Base-by-base conservation (phyloP, 257 asterid species). In the Perilla frutescens region DNA sequence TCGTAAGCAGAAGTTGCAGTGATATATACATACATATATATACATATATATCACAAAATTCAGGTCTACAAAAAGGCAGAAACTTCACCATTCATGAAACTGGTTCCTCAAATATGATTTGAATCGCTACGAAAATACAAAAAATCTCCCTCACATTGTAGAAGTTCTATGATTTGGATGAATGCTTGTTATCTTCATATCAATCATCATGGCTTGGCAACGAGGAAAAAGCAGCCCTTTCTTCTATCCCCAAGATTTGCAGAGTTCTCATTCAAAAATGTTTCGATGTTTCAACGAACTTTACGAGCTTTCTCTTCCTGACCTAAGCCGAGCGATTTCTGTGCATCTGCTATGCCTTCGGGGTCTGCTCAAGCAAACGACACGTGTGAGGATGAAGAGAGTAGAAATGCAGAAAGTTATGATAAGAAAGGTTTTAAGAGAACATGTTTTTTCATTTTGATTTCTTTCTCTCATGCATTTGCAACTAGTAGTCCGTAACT, bases 321-420 rank as follows among this genome's bases (percentile, higher is more conserved):
- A 43, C 99, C 98, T 68, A 94, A 44, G 48, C 99, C 97, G 41
- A 94, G 93, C 12, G 99, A 94, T 77, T 88, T 94, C 76, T 94
- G 99, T 61, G 97, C 97, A 86, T 81, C 81, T 50, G 93, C 91
- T 79, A 91, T 94, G 49, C 99, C 99, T 62, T 87, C 90, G 8
- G 97, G 93, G 81, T 91, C 99, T 94, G 96, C 74, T 59, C 75
- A 82, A 73, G 73, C 69, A 70, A 79, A 66, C 48, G 77, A 55
- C 61, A 62, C 39, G 1, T 40, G 34, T 41, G 36, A 51, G 13
- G 45, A 40, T 14, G 20, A 8, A 15, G 14, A 31, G 48, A 37
- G 55, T 8, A 54, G 56, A 49, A 3, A 55, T 13, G 36, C 40
- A 20, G 44, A 56, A 1, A 36, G 55, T 14, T 57, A 29, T 3